Evolutionary conservation across 495 filamentous ascomycete species (phyloP), one percentile per base, ranked within the genome.

Genomic region (Aspergillus haitiensis): DNA sequence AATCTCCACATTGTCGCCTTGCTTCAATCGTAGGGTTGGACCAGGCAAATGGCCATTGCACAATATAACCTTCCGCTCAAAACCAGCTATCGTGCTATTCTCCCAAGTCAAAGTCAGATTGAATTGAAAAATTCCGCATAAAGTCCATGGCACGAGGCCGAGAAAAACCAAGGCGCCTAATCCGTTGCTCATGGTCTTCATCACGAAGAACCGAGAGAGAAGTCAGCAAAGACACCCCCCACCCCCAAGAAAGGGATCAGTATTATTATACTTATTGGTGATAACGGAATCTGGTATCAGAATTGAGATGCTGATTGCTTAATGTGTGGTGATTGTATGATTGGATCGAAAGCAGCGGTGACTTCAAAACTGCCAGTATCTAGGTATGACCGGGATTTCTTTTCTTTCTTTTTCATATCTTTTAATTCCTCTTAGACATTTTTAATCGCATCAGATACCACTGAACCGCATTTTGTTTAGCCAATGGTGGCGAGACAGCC

Each of bases 21-120:
- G 81, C 61, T 86, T 81, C 5, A 86, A 71, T 45, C 78, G 74
- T 50, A 88, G 74, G 18, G 76, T 55, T 0, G 85, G 86, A 1
- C 81, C 85, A 3, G 86, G 86, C 52, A 81, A 82, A 18, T 84
- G 81, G 2, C 80, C 82, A 71, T 88, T 88, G 48, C 81, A 80
- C 8, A 85, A 75, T 8, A 88, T 79, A 2, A 83, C 69, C n/a
- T 78, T 65, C 45, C 82, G 69, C n/a, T 64, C 52, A 7, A 65
- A 47, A 12, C 74, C 74, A 12, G 74, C 72, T 21, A 72, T 63
- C 3, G 64, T 62, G 13, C 49, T 46, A 36, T 70, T 63, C 5
- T 67, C 66, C 68, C 70, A 76, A 9, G 72, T 74, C 42, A 76
- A 47, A 27, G 60, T 63, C 31, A 74, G 51, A 10, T 73, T 56